Evolutionary conservation across 768 basidiomycete genomes (phyloP), one percentile per base, ranked within the genome.

Genomic region (Pleurotus sapidus): DNA sequence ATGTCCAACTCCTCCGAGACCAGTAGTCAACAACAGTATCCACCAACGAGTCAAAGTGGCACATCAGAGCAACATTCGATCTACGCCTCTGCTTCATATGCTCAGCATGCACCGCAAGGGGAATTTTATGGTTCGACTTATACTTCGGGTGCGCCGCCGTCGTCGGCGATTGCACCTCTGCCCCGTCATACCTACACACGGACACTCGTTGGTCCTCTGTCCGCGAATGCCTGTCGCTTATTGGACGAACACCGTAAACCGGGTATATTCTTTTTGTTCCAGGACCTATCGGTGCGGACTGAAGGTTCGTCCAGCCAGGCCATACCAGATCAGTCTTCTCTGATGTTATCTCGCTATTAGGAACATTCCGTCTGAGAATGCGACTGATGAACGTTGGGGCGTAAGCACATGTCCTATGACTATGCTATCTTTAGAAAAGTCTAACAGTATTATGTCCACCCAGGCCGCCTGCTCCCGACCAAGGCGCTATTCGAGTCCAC

Each of bases 231-330:
- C 14, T 89, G 88, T 69, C 84, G 88, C 49, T 78, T 97, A 50
- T 74, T 84, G 57, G 94, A 96, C 67, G 91, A 93, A 66, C 85
- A 94, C 70, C 87, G 89, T 59, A 86, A 87, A 60, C 80, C 84
- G 50, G 95, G 95, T 5, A 88, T 97, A 60, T 98, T 93, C 72
- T 98, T 97, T 76, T 86, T 97, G 60, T 93, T 95, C 74, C 93
- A 94, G 69, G 95, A 97, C 73, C 74, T 98, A 53, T 94, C 92
- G 46, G 90, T 98, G 48, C 84, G 95, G 57, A 95, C 92, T 17
- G 95, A 98, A 82, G 92, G 91, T 88, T 45, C 45, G 71, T 67
- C 59, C 17, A 42, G 30, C 30, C 30, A 4, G 30, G 9, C 30
- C 30, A 34, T 34, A 34, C 30, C 30, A 34, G 30, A 34, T 34